Evolutionary conservation across 108 stramenopile species (phyloP).

Genomic region (Aurantiochytrium sp.): DNA sequence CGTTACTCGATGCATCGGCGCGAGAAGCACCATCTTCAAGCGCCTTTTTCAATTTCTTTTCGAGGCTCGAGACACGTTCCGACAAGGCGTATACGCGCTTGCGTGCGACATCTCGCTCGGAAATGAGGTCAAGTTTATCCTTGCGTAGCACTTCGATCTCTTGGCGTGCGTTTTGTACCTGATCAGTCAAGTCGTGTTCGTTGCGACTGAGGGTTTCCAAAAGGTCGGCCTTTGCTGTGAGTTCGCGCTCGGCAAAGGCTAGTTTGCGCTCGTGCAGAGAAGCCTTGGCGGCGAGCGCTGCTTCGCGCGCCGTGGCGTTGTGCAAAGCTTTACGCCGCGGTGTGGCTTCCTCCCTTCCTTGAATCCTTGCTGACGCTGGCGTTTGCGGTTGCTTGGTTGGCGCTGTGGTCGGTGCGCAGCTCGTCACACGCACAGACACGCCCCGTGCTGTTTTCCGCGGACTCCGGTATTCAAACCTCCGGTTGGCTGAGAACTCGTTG

Average conservation of each 20-base stretch:
- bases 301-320: background rate
- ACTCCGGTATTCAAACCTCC: background rate
- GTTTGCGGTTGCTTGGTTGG: too few relatives aligned
- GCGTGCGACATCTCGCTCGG: background rate
- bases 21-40: background rate
- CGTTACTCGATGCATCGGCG: background rate
- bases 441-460: background rate
- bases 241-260: background rate
- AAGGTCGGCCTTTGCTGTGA: background rate
- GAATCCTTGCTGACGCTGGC: too few relatives aligned
- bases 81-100: background rate
- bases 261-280: background rate
- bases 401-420: background rate
- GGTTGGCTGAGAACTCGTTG: background rate
- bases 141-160: background rate
- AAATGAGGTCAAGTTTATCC: background rate
- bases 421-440: background rate
- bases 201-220: background rate
- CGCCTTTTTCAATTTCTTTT: background rate
- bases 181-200: background rate
- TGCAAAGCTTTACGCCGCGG: background rate
- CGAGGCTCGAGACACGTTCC: background rate
- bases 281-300: background rate
- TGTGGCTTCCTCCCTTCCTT: too few relatives aligned
- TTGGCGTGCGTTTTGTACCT: background rate